phyloP scores from a whole-genome alignment of 2,329 filamentous ascomycete genomes.

The Sporothrix humicola region DNA sequence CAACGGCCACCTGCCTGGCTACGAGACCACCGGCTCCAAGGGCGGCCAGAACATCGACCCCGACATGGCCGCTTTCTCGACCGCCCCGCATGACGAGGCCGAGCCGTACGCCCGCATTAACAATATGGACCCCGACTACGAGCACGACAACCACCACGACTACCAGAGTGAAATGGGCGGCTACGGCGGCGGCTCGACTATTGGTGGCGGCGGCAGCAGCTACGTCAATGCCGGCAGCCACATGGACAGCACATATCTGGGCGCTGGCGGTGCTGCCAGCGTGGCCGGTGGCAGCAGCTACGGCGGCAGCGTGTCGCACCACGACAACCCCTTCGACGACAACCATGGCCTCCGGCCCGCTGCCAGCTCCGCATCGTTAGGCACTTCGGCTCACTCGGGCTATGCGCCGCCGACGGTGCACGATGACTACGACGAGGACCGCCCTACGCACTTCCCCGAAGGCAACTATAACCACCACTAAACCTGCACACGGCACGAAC shows the following conservation, averaged over 20 bases:
- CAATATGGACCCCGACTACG: slow-evolving; percentile 58
- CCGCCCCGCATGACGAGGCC: slow-evolving; percentile 66
- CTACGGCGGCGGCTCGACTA: slow-evolving; percentile 32
- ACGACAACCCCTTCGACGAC: slow-evolving; percentile 54
- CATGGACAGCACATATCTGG: slow-evolving; percentile 49
- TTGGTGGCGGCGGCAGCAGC: slow-evolving; percentile 28
- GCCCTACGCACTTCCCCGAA: slow-evolving; percentile 60
- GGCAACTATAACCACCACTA: slow-evolving; percentile 62
- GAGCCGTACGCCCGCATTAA: slow-evolving; percentile 67
- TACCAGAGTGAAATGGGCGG: slow-evolving; percentile 35
- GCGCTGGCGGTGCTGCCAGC: slow-evolving; percentile 25
- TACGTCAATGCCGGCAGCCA: slow-evolving; percentile 42
- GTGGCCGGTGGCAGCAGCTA: slow-evolving; percentile 36
- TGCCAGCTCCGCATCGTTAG: slow-evolving; percentile 36
- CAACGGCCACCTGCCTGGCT: slow-evolving; percentile 66
- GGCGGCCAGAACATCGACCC: slow-evolving; percentile 63
- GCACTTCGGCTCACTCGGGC: slow-evolving; percentile 38
- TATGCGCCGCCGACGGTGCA: slow-evolving; percentile 51
- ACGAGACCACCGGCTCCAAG: slow-evolving; percentile 54
- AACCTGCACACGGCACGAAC: neutral
- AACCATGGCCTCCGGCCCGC: slow-evolving; percentile 45
- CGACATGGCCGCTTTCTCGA: slow-evolving; percentile 72
- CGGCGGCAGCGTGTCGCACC: slow-evolving; percentile 34
- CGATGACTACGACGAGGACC: slow-evolving; percentile 53
- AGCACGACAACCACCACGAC: slow-evolving; percentile 48